Conservation (phyloP, 2,329 filamentous ascomycete genomes). For the Penicillium oxalicum region DNA sequence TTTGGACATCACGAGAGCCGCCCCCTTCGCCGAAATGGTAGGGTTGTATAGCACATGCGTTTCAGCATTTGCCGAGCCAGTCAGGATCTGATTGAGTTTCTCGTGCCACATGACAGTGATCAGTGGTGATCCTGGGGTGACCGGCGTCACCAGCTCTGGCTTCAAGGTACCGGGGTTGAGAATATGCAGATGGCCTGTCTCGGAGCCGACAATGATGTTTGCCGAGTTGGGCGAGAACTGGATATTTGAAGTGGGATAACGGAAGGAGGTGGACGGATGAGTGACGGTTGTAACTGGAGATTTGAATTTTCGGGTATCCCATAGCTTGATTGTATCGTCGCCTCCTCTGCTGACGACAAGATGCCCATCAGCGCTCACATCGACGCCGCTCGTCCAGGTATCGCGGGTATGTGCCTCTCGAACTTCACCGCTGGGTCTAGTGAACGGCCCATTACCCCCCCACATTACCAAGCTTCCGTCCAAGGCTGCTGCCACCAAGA, state of each 20-base stretch:
- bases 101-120: constrained; percentile 87
- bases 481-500: constrained; percentile 75
- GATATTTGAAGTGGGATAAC: constrained; percentile 81
- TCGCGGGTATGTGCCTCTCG: constrained; percentile 72
- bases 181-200: constrained; percentile 80
- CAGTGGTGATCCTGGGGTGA: constrained; percentile 78
- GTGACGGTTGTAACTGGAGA: constrained; percentile 72
- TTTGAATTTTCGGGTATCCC: constrained; percentile 96
- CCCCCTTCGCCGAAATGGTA: constrained; percentile 71
- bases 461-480: constrained; percentile 93
- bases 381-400: constrained; percentile 88
- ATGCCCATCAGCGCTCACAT: constrained; percentile 83
- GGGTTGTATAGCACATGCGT: constrained; percentile 89
- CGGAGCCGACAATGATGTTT: constrained; percentile 83
- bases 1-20: constrained; percentile 82
- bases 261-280: constrained; percentile 74
- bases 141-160: constrained; percentile 75
- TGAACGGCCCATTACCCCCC: constrained; percentile 79
- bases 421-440: constrained; percentile 75
- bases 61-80: constrained; percentile 84
- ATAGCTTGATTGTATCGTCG: constrained; percentile 88
- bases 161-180: constrained; percentile 86
- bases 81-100: constrained; percentile 92
- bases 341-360: constrained; percentile 87
- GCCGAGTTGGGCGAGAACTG: constrained; percentile 78